Base-by-base conservation (phyloP, 768 basidiomycete species). In the Suillus luteus region DNA sequence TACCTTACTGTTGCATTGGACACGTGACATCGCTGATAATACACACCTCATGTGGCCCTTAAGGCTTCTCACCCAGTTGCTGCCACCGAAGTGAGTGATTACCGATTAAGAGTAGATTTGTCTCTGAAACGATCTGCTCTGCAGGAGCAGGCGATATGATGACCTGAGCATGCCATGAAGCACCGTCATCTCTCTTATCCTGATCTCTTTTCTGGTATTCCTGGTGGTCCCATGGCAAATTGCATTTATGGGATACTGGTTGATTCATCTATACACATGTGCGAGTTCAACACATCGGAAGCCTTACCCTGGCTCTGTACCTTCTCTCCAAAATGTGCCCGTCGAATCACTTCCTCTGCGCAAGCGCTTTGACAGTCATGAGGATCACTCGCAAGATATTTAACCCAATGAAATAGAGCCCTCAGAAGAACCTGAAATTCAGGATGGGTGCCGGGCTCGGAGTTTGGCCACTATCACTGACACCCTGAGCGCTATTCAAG, bases 171-270 rank as follows among this genome's bases (percentile, higher is more conserved):
- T 83, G 55, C 80, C 78, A 37, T 77, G 81, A 64, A 80, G 80
- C 69, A 85, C 84, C 3, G 35, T 88, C 33, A 48, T 87, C 7
- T 90, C 90, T 7, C 83, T 93, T 73, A 66, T 72, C 8, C 57
- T 89, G 22, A 82, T 95, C 40, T 81, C 89, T 59, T 66, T 83
- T 17, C 76, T 89, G n/a, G 87, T 95, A 44, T 83, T 89, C 64
- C 66, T 92, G 44, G 77, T 95, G 60, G 80, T 96, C n/a, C 95
- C 95, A 0, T 94, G 93, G 86, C 95, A 97, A 75, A 91, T 96
- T 11, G 94, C 91, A 5, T 95, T 91, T 75, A 81, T 96, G 27
- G 88, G 92, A 22, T 88, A 88, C 67, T 93, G 92, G 87, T 64
- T 88, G 22, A 85, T 91, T 59, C 93, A 94, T 64, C 77, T 93